A percentile compares a stretch with the other conserved stretches of the same genome.
Conservation (phyloP, 2,329 filamentous ascomycete species). For the Bimuria novae-zelandiae region DNA sequence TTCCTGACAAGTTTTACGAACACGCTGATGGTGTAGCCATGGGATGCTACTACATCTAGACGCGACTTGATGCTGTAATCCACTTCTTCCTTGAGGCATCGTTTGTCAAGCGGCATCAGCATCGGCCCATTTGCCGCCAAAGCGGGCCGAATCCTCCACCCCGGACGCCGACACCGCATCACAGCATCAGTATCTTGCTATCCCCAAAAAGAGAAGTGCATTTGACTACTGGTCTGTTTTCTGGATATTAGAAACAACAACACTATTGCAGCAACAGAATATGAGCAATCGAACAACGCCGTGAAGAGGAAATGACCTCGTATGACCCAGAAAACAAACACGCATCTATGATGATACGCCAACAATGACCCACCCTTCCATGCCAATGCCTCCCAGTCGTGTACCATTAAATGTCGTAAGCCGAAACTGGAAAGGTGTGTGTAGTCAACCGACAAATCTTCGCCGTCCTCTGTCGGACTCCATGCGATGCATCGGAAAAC, state of each 20-base stretch:
- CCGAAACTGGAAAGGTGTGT: too few relatives aligned
- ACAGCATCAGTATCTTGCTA: neutral
- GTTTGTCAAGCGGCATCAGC: neutral
- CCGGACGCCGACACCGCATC: neutral
- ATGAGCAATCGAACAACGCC: neutral
- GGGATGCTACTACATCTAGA: neutral
- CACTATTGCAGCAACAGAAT: neutral
- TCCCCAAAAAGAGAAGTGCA: too few relatives aligned
- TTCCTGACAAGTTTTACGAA: neutral
- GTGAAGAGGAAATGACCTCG: too few relatives aligned
- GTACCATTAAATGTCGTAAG: neutral
- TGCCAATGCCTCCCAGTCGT: neutral
- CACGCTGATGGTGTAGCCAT: neutral
- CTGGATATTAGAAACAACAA: too few relatives aligned
- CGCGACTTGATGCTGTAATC: conserved; percentile 2
- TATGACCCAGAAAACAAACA: neutral
- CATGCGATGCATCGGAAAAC: neutral
- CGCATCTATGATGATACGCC: neutral
- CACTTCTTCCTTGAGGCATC: neutral
- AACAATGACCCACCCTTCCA: neutral
- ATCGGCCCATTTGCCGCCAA: neutral
- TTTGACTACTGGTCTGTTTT: neutral
- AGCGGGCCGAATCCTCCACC: conserved; percentile 3
- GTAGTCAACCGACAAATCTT: neutral
- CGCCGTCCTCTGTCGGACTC: neutral